A percentile compares a stretch with the other conserved stretches of the same genome.
phyloP scores from a whole-genome alignment of 1,284 basidiomycete genomes.

The Termitomyces sp. region DNA sequence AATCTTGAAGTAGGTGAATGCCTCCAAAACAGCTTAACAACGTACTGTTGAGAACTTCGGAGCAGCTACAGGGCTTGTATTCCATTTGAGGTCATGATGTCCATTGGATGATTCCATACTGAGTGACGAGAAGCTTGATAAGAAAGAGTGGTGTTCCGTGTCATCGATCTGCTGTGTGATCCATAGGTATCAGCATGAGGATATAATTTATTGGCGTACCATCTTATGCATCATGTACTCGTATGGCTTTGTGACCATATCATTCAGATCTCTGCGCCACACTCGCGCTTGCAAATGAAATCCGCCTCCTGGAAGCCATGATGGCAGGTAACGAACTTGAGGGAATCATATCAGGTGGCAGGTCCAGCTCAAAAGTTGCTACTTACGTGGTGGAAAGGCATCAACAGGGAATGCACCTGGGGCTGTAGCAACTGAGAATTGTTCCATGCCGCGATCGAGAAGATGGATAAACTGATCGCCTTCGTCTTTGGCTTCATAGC shows the following conservation, averaged over 20 bases:
- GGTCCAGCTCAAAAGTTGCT: not conserved
- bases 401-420: conserved; percentile 27
- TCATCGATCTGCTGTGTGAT: conserved; percentile 22
- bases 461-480: conserved; percentile 29
- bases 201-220: conserved; percentile 15
- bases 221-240: conserved; percentile 21
- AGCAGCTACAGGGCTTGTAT: conserved; percentile 2
- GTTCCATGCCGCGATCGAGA: conserved; percentile 26
- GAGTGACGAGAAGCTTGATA: conserved; percentile 23
- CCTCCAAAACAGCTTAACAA: not conserved
- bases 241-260: conserved; percentile 30
- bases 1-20: not conserved
- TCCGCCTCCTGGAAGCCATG: conserved; percentile 24
- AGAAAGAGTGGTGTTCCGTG: conserved; percentile 25
- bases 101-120: conserved; percentile 4
- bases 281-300: conserved; percentile 23
- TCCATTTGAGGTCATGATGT: conserved; percentile 33
- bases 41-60: conserved; percentile 3
- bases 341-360: not conserved
- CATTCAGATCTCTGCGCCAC: conserved; percentile 25
- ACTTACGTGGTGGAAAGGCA: conserved; percentile 21
- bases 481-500: conserved; percentile 27
- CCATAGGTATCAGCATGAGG: conserved; percentile 13
- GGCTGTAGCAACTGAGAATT: conserved; percentile 30
- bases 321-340: conserved; percentile 9